Conservation (phyloP, 805 yeast species). For the Limtongia smithiae region DNA sequence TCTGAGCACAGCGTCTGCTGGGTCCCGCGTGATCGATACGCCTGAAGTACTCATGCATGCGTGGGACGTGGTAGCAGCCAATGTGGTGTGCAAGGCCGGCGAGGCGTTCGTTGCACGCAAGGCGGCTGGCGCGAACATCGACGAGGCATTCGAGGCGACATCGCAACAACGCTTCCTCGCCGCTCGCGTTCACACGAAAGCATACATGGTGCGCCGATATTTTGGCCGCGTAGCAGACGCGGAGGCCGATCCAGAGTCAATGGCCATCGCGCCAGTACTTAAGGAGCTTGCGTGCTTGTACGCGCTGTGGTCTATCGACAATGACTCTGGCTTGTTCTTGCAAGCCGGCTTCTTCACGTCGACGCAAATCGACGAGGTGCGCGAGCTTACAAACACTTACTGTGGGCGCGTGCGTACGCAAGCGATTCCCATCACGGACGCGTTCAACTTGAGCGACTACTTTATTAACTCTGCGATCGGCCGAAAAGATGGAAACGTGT, state of each 20-base stretch:
- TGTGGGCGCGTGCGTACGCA: conserved; percentile 57
- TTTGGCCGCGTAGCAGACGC: conserved; percentile 40
- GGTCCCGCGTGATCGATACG: conserved; percentile 16
- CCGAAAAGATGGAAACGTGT: conserved; percentile 73
- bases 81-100: conserved; percentile 38
- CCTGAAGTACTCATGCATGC: conserved; percentile 32
- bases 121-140: conserved; percentile 31
- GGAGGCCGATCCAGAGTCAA: conserved; percentile 42
- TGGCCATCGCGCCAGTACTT: conserved; percentile 50
- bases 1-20: conserved; percentile 14
- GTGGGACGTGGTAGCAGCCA: conserved; percentile 40
- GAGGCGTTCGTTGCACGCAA: conserved; percentile 32
- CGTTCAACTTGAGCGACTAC: conserved; percentile 77
- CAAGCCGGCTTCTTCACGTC: conserved; percentile 57
- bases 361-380: conserved; percentile 44
- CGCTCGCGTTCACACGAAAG: conserved; percentile 42
- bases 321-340: conserved; percentile 67
- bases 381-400: conserved; percentile 45
- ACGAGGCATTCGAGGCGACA: conserved; percentile 41
- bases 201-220: conserved; percentile 39
- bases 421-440: conserved; percentile 75
- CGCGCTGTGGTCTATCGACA: conserved; percentile 63
- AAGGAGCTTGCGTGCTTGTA: conserved; percentile 57
- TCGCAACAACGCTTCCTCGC: conserved; percentile 43
- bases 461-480: conserved; percentile 83